phyloP scores from a whole-genome alignment of 345 rosid genomes.

The Eucalyptus dawsonii region DNA sequence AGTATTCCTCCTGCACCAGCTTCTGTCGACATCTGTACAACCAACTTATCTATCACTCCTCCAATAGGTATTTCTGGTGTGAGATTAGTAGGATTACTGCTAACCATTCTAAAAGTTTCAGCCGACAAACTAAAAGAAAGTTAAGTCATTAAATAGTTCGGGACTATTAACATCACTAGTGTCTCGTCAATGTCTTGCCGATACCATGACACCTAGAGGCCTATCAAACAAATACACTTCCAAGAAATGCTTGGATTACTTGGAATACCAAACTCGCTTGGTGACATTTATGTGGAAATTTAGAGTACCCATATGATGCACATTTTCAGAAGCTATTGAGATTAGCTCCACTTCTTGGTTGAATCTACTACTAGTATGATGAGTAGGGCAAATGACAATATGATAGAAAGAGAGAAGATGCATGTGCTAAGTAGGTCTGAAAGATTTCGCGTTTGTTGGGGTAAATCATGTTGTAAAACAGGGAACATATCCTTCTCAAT shows the following conservation, averaged over 20 bases:
- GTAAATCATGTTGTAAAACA: neutral
- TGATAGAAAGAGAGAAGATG: neutral
- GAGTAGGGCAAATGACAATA: neutral
- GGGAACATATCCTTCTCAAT: neutral
- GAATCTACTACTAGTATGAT: neutral
- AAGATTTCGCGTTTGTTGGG: neutral
- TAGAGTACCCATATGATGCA: neutral
- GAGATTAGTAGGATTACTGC: neutral
- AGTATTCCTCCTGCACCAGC: neutral
- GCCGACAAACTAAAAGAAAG: neutral
- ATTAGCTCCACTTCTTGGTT: neutral
- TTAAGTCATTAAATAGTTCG: neutral
- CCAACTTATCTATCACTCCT: neutral
- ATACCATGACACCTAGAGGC: neutral
- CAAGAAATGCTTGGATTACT: neutral
- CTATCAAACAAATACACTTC: neutral
- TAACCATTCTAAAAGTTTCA: neutral
- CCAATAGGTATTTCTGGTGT: neutral
- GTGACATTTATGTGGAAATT: neutral
- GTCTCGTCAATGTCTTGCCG: neutral
- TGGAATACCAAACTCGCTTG: neutral
- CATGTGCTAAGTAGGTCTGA: neutral
- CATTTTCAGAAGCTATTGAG: neutral
- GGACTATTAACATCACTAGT: neutral
- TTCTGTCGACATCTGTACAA: neutral